These are phyloP conservation scores for Durusdinium trenchii DNA, from an alignment of 73 alveolate species.

Conservation along the genomic window DNA sequence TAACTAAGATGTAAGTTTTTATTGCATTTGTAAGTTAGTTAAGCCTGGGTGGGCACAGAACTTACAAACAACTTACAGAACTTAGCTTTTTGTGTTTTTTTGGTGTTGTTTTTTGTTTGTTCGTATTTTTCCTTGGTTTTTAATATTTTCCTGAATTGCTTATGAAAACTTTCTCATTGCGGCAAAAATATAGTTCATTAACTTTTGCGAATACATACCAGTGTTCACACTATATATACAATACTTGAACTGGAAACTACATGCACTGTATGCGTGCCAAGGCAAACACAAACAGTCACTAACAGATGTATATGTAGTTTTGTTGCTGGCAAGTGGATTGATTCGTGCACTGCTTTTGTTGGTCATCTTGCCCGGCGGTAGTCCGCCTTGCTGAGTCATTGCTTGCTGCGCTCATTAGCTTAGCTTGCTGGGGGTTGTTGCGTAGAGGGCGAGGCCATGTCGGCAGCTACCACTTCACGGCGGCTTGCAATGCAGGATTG, in stretches of 20 bases:
- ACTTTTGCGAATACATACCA: too few species aligned
- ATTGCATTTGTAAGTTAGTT: background rate
- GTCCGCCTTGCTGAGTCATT: background rate
- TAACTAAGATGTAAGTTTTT: background rate
- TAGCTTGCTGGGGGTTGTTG: background rate
- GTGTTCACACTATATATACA: too few species aligned
- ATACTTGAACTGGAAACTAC: too few species aligned
- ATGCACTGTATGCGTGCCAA: too few species aligned
- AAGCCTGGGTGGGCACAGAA: background rate
- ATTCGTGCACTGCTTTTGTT: background rate
- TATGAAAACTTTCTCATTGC: too few species aligned
- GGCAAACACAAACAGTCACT: too few species aligned
- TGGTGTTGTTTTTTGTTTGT: background rate
- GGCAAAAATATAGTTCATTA: too few species aligned
- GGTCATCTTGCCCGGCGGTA: background rate
- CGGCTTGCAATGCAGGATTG: background rate
- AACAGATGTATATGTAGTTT: too few species aligned
- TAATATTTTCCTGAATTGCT: too few species aligned
- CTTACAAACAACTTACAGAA: too few species aligned
- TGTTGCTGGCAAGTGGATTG: background rate
- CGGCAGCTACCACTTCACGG: background rate
- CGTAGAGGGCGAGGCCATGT: background rate
- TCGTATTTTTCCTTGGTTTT: too few species aligned
- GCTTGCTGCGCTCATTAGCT: background rate
- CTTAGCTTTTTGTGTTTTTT: background rate